Conservation (phyloP, 768 basidiomycete genomes). For the Lactarius trivialis region DNA sequence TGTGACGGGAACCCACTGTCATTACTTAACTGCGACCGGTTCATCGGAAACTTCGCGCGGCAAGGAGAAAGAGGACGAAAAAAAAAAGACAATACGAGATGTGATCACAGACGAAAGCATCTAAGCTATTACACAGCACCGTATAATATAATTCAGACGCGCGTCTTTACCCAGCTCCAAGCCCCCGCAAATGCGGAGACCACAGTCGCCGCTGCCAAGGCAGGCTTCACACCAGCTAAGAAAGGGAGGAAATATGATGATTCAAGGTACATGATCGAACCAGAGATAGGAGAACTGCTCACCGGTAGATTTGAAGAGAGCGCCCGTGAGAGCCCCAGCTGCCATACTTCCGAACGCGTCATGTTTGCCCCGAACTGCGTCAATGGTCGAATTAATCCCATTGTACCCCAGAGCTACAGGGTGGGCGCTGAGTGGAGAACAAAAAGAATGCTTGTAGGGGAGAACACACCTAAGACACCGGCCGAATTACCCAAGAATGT, state of each 20-base stretch:
- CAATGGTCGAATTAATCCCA: conserved; percentile 90
- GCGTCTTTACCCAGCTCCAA: conserved; percentile 94
- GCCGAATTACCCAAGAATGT: conserved; percentile 98
- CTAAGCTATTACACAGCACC: conserved; percentile 36
- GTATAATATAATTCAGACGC: conserved; percentile 51
- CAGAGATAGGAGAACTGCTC: conserved; percentile 33
- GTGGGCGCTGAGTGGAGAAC: conserved; percentile 35
- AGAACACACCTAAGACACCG: conserved; percentile 85
- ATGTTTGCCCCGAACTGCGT: conserved; percentile 82
- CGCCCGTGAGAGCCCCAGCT: conserved; percentile 87
- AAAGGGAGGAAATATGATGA: conserved; percentile 29
- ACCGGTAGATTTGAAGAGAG: conserved; percentile 93
- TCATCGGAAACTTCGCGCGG: conserved; percentile 4
- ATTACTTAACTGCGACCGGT: conserved; percentile 12
- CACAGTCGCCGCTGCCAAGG: conserved; percentile 80
- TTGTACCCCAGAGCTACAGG: conserved; percentile 88
- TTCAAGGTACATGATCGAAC: conserved; percentile 23
- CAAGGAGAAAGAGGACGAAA: conserved; percentile 14
- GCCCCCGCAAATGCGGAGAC: conserved; percentile 86
- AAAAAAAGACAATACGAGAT: conserved; percentile 18
- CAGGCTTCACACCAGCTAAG: conserved; percentile 87
- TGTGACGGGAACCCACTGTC: conserved; percentile 13
- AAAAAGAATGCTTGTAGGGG: conserved; percentile 31
- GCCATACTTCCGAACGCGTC: conserved; percentile 88
- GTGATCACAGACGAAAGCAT: conserved; percentile 22